phyloP scores from a whole-genome alignment of 2,329 filamentous ascomycete genomes.

The Coniochaeta hoffmannii region DNA sequence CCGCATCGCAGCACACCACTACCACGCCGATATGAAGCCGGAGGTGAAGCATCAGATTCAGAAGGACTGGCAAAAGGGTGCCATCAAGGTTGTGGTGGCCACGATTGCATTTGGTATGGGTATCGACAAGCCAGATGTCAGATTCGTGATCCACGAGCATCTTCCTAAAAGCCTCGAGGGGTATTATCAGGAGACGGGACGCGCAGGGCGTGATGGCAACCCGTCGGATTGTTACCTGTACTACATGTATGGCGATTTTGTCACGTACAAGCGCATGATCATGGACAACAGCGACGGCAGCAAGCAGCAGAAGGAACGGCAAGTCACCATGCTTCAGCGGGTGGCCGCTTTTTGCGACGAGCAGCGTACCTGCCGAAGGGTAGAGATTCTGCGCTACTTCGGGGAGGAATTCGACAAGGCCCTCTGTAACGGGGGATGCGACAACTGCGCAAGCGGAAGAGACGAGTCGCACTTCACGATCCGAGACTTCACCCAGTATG shows the following conservation, averaged over 20 bases:
- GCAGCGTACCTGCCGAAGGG: constrained; percentile 74
- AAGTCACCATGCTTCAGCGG: constrained; percentile 75
- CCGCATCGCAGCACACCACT: constrained; percentile 70
- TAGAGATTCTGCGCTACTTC: constrained; percentile 90
- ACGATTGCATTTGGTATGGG: constrained; percentile 99
- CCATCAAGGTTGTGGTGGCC: constrained; percentile 83
- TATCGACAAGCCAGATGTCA: constrained; percentile 96
- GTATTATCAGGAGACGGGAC: constrained; percentile 96
- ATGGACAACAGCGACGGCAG: constrained; percentile 64
- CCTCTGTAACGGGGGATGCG: constrained; percentile 70
- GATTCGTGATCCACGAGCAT: constrained; percentile 90
- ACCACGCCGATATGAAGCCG: constrained; percentile 72
- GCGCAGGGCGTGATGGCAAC: constrained; percentile 85
- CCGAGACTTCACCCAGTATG: constrained; percentile 71
- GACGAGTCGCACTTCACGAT: constrained; percentile 50
- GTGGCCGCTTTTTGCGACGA: constrained; percentile 90
- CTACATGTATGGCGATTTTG: constrained; percentile 74
- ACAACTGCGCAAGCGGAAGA: constrained; percentile 75
- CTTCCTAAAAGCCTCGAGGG: constrained; percentile 94
- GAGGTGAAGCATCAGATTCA: constrained; percentile 66
- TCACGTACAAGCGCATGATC: constrained; percentile 72
- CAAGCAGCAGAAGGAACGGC: constrained; percentile 72
- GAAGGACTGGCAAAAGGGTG: constrained; percentile 72
- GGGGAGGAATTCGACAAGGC: constrained; percentile 70
- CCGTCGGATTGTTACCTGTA: constrained; percentile 85